These are phyloP conservation scores for Bipolaris zeicola DNA, from an alignment of 2,329 filamentous ascomycete genomes.

Conservation along the genomic window DNA sequence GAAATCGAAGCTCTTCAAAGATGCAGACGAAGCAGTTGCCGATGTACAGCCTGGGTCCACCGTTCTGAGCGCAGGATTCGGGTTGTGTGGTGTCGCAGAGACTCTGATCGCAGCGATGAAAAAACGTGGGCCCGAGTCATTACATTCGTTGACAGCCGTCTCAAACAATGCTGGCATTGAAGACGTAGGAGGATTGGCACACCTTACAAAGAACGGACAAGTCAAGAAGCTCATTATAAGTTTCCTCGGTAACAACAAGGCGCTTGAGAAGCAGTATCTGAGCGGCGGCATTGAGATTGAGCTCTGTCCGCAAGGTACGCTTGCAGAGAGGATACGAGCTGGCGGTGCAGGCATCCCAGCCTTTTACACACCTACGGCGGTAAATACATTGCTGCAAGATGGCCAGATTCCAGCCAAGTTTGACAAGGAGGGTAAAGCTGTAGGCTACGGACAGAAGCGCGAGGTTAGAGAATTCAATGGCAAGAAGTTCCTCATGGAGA, in stretches of 20 bases:
- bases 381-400: conserved; percentile 67
- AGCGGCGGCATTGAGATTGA: conserved; percentile 75
- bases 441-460: conserved; percentile 68
- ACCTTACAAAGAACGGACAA: conserved; percentile 71
- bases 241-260: conserved; percentile 79
- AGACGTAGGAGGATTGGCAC: conserved; percentile 67
- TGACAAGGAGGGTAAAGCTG: conserved; percentile 61
- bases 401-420: conserved; percentile 70
- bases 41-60: conserved; percentile 47
- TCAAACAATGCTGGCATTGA: conserved; percentile 81
- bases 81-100: conserved; percentile 48
- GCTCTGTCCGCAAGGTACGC: conserved; percentile 75
- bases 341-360: conserved; percentile 79
- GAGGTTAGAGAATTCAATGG: conserved; percentile 76
- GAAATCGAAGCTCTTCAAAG: conserved; percentile 45
- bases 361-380: conserved; percentile 77
- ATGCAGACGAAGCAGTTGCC: conserved; percentile 46
- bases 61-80: conserved; percentile 48
- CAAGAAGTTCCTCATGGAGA: conserved; percentile 77
- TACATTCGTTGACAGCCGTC: conserved; percentile 67
- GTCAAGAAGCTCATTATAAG: conserved; percentile 75
- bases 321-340: conserved; percentile 73
- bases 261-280: conserved; percentile 74
- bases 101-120: conserved; percentile 47
- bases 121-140: conserved; percentile 36